Conservation (phyloP, 495 filamentous ascomycete genomes). For the Talaromyces stipitatus region DNA sequence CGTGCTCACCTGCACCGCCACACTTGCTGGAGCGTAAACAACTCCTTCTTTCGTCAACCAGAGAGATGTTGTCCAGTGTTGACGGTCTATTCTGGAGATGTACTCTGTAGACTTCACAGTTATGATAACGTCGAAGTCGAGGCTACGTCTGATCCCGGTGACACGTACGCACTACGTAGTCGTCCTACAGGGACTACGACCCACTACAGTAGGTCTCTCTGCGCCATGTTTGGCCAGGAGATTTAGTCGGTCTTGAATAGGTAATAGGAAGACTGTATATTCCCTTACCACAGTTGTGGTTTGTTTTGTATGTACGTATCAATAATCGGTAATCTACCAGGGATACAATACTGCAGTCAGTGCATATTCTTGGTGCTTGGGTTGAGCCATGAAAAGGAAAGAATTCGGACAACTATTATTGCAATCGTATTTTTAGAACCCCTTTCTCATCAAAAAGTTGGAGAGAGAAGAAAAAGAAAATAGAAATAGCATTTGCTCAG, state of each 20-base stretch:
- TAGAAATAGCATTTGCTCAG: neutral
- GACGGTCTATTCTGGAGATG: neutral
- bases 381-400: neutral
- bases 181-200: neutral
- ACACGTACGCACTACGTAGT: neutral
- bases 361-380: neutral
- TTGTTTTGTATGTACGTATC: neutral
- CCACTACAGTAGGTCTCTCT: neutral
- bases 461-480: neutral
- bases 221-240: neutral
- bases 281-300: neutral
- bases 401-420: neutral
- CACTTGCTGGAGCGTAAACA: neutral
- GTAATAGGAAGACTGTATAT: too few species aligned
- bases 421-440: neutral
- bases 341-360: neutral
- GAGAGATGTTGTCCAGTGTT: neutral
- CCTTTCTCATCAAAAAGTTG: neutral
- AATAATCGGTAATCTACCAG: neutral
- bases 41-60: neutral
- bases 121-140: neutral
- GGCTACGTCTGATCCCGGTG: neutral
- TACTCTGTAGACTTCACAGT: neutral
- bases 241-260: neutral
- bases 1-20: constrained; percentile 3